Evolutionary conservation across 257 asterid species (phyloP).

Genomic region (Solanum pimpinellifolium): DNA sequence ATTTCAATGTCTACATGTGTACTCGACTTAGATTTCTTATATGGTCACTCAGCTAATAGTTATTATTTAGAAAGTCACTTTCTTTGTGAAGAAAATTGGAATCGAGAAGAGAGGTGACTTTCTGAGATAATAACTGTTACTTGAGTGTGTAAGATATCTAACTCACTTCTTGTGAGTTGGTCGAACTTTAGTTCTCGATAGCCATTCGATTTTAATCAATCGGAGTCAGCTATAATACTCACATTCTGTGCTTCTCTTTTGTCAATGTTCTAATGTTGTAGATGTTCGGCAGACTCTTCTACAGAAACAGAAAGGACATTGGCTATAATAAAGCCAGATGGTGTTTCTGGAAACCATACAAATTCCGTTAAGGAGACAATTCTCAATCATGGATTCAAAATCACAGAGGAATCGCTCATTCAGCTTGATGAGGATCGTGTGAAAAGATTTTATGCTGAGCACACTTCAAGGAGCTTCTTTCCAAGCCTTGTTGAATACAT

Average conservation of each 20-base stretch:
- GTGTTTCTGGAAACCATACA: conserved; percentile 53
- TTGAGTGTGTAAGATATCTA: neutral
- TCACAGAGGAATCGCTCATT: conserved; percentile 35
- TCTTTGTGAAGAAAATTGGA: neutral
- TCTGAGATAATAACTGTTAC: neutral
- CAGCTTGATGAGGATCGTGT: conserved; percentile 44
- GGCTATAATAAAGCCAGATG: conserved; percentile 84
- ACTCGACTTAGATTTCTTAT: neutral
- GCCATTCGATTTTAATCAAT: neutral
- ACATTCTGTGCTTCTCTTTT: neutral
- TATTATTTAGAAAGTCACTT: neutral
- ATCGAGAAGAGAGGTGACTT: neutral
- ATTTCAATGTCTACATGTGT: neutral
- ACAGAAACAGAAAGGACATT: conserved; percentile 49
- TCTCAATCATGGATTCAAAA: conserved; percentile 43
- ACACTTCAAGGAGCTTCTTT: conserved; percentile 59
- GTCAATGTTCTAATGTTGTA: conserved; percentile 10
- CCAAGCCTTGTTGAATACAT: conserved; percentile 55
- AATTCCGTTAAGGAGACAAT: conserved; percentile 46
- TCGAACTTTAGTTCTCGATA: neutral
- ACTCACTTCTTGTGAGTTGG: neutral
- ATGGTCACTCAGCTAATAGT: neutral
- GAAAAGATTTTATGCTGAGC: conserved; percentile 57
- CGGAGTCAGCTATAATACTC: neutral
- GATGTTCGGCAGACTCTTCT: conserved; percentile 29